A percentile compares a stretch with the other conserved stretches of the same genome.
Conservation (phyloP, 169 alveolate genomes). For the Cryptosporidium meleagridis region DNA sequence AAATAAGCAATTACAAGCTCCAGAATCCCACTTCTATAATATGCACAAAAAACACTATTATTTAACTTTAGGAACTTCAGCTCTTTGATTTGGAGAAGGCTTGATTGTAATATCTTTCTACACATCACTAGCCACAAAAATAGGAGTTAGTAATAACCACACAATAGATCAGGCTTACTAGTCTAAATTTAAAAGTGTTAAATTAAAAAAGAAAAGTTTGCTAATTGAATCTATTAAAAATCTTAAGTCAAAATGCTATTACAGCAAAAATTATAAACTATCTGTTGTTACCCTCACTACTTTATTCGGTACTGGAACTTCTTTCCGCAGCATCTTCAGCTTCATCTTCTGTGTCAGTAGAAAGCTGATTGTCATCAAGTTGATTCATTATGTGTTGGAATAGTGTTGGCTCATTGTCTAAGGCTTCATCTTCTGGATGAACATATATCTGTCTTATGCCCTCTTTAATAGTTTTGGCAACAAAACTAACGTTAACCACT, state of each 20-base stretch:
- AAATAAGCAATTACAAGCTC: not conserved
- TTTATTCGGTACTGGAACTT: not conserved
- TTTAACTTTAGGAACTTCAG: not conserved
- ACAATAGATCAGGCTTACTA: not conserved
- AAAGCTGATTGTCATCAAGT: conserved; percentile 78
- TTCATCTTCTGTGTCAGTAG: conserved; percentile 85
- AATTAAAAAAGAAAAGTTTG: not conserved
- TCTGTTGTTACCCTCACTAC: not conserved
- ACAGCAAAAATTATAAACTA: not conserved
- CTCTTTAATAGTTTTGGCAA: conserved; percentile 78
- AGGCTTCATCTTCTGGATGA: conserved; percentile 88
- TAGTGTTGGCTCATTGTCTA: conserved; percentile 87
- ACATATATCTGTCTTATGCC: conserved; percentile 80
- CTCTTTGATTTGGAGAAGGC: not conserved
- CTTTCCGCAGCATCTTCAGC: conserved; percentile 51
- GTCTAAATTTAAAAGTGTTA: not conserved
- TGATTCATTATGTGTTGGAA: conserved; percentile 86
- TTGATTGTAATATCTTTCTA: not conserved
- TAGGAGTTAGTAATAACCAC: not conserved
- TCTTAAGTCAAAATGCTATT: not conserved
- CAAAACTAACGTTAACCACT: conserved; percentile 76
- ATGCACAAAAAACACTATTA: too few relatives aligned
- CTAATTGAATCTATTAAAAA: not conserved
- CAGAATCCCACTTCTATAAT: not conserved
- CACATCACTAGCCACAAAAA: not conserved